phyloP scores from a whole-genome alignment of 2,329 filamentous ascomycete species.

The Aspergillus sp. region DNA sequence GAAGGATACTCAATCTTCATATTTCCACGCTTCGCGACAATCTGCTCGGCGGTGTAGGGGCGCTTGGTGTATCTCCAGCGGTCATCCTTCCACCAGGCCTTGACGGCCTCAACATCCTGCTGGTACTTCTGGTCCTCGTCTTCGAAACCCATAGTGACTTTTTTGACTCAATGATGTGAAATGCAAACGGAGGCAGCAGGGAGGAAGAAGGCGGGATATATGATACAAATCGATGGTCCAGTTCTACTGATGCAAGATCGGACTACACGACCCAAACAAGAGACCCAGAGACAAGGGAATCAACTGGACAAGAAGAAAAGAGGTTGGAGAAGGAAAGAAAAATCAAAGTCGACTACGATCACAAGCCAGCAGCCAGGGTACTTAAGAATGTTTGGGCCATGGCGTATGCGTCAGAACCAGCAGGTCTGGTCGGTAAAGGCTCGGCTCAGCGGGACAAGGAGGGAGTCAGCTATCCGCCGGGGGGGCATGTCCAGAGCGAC shows the following conservation, averaged over 20 bases:
- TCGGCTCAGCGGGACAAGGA: constrained; percentile 38
- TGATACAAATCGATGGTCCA: constrained; percentile 2
- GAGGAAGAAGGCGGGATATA: not conserved
- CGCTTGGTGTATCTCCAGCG: constrained; percentile 92
- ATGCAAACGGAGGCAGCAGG: not conserved
- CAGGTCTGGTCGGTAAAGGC: constrained; percentile 33
- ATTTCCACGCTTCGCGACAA: constrained; percentile 90
- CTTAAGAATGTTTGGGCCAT: constrained; percentile 24
- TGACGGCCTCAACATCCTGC: constrained; percentile 80
- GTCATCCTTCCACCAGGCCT: constrained; percentile 90
- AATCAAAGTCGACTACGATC: constrained; percentile 16
- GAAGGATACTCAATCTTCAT: constrained; percentile 89
- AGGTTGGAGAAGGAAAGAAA: constrained; percentile 5
- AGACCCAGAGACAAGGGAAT: constrained; percentile 9
- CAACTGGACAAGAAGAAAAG: constrained; percentile 7
- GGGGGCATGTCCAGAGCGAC: constrained; percentile 12
- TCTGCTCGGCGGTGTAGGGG: constrained; percentile 93
- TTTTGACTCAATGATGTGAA: not conserved
- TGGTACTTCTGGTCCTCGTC: constrained; percentile 72
- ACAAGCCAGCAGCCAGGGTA: constrained; percentile 30
- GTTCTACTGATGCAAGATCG: not conserved
- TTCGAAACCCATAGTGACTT: constrained; percentile 46
- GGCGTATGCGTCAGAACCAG: constrained; percentile 23
- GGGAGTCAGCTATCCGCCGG: constrained; percentile 22
- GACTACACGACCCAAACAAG: constrained; percentile 1